Conservation (phyloP, 305 asterid genomes). For the Fraxinus latifolia region DNA sequence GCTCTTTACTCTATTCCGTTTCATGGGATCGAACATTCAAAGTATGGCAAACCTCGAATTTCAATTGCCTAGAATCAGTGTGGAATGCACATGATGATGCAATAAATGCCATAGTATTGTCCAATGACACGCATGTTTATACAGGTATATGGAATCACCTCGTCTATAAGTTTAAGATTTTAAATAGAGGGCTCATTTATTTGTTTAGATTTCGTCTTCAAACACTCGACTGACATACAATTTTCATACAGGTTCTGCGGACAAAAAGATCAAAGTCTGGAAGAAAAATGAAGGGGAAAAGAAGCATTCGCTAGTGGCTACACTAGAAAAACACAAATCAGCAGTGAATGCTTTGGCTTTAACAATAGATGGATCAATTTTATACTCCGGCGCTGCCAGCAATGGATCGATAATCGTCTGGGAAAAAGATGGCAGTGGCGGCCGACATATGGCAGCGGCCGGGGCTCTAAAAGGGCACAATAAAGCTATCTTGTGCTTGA, state of each 20-base stretch:
- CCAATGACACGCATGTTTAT: slow-evolving; percentile 52
- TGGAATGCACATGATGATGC: slow-evolving; percentile 85
- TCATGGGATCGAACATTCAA: slow-evolving; percentile 90
- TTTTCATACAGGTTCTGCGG: slow-evolving; percentile 66
- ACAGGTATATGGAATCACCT: slow-evolving; percentile 18
- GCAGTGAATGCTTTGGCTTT: slow-evolving; percentile 83
- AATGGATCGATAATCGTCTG: slow-evolving; percentile 75
- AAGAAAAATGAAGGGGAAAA: slow-evolving; percentile 31
- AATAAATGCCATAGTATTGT: slow-evolving; percentile 54
- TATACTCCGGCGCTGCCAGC: slow-evolving; percentile 62
- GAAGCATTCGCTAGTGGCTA: slow-evolving; percentile 34
- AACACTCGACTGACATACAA: not conserved
- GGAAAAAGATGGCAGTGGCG: slow-evolving; percentile 40
- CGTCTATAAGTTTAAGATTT: not conserved
- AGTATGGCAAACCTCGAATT: slow-evolving; percentile 70
- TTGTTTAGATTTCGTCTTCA: not conserved
- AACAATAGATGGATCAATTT: slow-evolving; percentile 43
- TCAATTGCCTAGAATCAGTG: slow-evolving; percentile 65
- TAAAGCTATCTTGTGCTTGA: slow-evolving; percentile 65
- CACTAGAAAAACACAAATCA: slow-evolving; percentile 64
- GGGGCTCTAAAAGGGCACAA: slow-evolving; percentile 80
- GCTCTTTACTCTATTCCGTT: slow-evolving; percentile 52
- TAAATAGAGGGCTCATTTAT: not conserved
- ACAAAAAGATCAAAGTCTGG: slow-evolving; percentile 65
- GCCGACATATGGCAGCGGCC: slow-evolving; percentile 47